phyloP scores from a whole-genome alignment of 345 rosid species.

The Hypericum androsaemum region DNA sequence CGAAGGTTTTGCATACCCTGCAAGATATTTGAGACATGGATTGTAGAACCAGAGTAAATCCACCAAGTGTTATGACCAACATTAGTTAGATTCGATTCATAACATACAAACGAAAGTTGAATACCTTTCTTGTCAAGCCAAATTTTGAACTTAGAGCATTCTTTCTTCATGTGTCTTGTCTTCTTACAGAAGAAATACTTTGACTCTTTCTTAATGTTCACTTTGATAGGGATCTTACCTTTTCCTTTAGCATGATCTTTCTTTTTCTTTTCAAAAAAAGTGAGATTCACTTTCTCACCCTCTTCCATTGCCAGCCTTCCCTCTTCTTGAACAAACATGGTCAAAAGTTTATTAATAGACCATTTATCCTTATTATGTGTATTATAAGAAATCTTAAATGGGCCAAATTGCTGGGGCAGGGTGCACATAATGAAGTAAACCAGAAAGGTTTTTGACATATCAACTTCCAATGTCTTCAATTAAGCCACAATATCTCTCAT shows the following conservation, averaged over 20 bases:
- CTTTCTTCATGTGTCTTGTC: not conserved
- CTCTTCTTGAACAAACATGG: conserved; percentile 11
- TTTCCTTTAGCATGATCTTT: not conserved
- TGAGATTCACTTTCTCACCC: not conserved
- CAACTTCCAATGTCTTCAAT: no score
- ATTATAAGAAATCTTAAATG: conserved; percentile 9
- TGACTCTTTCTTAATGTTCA: no score
- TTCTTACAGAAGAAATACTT: not conserved
- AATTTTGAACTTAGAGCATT: not conserved
- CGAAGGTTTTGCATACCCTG: not conserved
- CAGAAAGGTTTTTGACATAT: not conserved
- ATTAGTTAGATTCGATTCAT: conserved; percentile 6
- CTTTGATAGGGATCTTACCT: no score
- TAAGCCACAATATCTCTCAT: no score
- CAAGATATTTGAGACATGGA: not conserved
- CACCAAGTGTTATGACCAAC: not conserved
- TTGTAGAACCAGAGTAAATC: conserved; percentile 2
- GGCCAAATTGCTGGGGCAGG: conserved; percentile 1
- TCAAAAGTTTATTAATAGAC: conserved; percentile 11
- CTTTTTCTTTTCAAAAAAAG: not conserved
- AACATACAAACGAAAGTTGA: not conserved
- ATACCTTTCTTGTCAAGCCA: conserved; percentile 4
- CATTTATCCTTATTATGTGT: conserved; percentile 10
- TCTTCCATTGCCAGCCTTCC: not conserved
- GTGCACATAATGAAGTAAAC: not conserved